Conservation (phyloP, 2,329 filamentous ascomycete species). For the Paracoccidioides lutzii region DNA sequence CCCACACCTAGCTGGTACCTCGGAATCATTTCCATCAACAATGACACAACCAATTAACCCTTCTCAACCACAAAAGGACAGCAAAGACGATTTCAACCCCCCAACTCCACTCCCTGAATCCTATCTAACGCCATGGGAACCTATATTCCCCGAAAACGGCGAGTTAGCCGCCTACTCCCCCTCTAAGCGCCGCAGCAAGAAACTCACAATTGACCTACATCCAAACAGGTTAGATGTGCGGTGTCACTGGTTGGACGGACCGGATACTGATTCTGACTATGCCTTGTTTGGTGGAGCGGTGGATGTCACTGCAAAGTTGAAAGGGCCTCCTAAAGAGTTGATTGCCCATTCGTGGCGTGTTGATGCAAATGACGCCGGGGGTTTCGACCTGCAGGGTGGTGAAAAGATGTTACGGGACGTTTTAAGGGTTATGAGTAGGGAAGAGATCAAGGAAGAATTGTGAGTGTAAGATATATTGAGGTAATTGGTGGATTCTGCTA, state of each 20-base stretch:
- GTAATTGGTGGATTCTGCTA: neutral
- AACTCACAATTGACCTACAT: conserved; percentile 21
- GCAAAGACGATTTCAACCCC: neutral
- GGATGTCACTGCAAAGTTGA: neutral
- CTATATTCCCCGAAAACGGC: conserved; percentile 23
- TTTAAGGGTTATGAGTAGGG: neutral
- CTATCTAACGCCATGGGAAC: conserved; percentile 7
- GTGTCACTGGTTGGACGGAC: neutral
- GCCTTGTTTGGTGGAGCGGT: neutral
- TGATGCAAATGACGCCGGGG: neutral
- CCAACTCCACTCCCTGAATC: neutral
- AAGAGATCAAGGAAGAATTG: neutral
- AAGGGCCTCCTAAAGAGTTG: neutral
- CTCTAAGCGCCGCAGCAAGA: conserved; percentile 16
- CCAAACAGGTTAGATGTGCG: conserved; percentile 16
- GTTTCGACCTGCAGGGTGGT: neutral
- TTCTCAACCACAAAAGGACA: neutral
- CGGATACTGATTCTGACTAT: neutral
- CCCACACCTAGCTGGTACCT: conserved; percentile 9
- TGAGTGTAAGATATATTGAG: neutral
- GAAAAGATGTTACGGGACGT: neutral
- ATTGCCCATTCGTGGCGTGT: neutral
- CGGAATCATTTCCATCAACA: neutral
- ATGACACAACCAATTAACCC: neutral
- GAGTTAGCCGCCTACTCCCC: conserved; percentile 19